Percentiles rank a stretch among this genome's conserved stretches.
These are phyloP conservation scores for Neltuma alba DNA, from an alignment of 306 rosid genomes.

Conservation along the genomic window DNA sequence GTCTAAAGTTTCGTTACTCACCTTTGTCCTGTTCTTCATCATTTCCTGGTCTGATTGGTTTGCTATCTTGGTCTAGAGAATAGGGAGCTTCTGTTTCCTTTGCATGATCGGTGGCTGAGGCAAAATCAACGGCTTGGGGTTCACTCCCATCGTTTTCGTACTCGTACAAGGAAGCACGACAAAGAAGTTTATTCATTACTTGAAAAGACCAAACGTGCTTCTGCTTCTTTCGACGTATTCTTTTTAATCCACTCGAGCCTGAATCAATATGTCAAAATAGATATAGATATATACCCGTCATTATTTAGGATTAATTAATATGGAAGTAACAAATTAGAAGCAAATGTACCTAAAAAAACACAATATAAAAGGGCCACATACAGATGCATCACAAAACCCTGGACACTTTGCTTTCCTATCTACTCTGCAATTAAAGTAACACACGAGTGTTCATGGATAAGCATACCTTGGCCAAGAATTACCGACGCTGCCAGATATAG, in stretches of 20 bases:
- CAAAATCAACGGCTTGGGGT: background rate
- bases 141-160: constrained; percentile 6
- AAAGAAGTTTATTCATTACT: constrained; percentile 27
- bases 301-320: background rate
- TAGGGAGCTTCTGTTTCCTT: too few species aligned
- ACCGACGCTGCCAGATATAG: background rate
- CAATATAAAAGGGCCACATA: background rate
- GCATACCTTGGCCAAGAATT: constrained; percentile 35
- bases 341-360: background rate
- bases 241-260: constrained; percentile 12
- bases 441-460: background rate
- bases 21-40: background rate
- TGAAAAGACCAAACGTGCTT: constrained; percentile 33
- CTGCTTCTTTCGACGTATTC: constrained; percentile 19
- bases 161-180: constrained; percentile 7
- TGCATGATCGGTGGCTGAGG: background rate
- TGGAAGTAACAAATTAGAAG: background rate
- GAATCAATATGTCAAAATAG: background rate
- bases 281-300: background rate
- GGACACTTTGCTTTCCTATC: background rate
- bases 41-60: background rate
- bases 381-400: background rate
- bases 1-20: background rate
- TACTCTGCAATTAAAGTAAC: background rate
- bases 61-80: background rate